Base-by-base conservation (phyloP, 345 rosid species). In the Syzygium aqueum region DNA sequence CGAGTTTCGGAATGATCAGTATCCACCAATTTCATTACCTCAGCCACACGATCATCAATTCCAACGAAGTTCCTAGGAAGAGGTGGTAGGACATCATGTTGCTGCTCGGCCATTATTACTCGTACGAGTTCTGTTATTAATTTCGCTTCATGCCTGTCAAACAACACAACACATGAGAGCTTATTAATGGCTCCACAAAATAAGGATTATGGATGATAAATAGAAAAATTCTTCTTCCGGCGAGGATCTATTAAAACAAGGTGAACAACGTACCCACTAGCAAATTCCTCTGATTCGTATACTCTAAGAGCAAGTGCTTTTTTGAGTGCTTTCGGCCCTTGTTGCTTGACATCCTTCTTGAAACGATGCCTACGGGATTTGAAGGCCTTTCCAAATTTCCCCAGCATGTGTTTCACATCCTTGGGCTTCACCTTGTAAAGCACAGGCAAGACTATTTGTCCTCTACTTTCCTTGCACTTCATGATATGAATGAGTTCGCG, bases 331-430 rank as follows among this genome's bases (percentile, higher is more conserved):
- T 6, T 2, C 4, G 0, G 9, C 21, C 37, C 77, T 28, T 14
- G 1, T 63, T n/a, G 8, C 33, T 61, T 3, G 73, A 13, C 33
- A 2, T 27, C 17, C 2, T 61, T 8, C 1, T n/a, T 0, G 5
- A 61, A 61, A 1, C 2, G 17, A 61, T n/a, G 2, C 37, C 2
- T 3, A 15, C 15, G 4, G 33, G 4, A n/a, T 12, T 2, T 1
- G 33, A 63, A n/a, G 37, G 37, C 77, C 0, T n/a, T 0, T 28
- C 19, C 77, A 3, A 63, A n/a, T 2, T 57, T 2, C 28, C 63
- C 63, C n/a, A 0, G 0, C 3, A 23, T 1, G 0, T 3, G 2
- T 57, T 13, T 5, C 63, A 57, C 63, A 0, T 57, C 63, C 0
- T 0, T 0, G n/a, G 28, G 11, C 23, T 0, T 3, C 63, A 57